A percentile compares a stretch with the other conserved stretches of the same genome.
Evolutionary conservation across 208 protist genomes (phyloP).

Genomic region (Jaenimonas drosophilae): DNA sequence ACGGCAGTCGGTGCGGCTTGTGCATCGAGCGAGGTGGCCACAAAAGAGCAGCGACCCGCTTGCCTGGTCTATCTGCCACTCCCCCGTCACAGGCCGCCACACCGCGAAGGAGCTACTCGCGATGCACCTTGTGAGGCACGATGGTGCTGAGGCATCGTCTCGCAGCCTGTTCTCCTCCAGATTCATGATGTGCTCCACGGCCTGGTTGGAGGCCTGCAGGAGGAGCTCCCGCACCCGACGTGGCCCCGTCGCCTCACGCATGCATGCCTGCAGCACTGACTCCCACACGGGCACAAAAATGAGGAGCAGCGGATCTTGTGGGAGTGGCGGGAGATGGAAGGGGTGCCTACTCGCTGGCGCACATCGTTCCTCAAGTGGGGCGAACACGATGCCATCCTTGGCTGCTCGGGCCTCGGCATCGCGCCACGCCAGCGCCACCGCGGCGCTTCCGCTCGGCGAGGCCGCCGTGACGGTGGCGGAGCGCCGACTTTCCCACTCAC

Average conservation of each 20-base stretch:
- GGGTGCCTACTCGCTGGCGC: constrained; percentile 17
- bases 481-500: constrained; percentile 24
- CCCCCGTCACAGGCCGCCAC: too few species aligned
- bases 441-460: constrained; percentile 22
- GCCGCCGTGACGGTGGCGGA: constrained; percentile 28
- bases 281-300: constrained; percentile 42
- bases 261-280: constrained; percentile 18
- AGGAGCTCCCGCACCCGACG: constrained; percentile 22
- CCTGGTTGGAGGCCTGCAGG: constrained; percentile 9
- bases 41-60: too few species aligned
- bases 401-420: constrained; percentile 3
- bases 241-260: constrained; percentile 13
- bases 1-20: too few species aligned
- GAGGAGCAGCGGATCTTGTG: constrained; percentile 27
- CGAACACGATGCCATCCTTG: constrained; percentile 8
- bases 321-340: constrained; percentile 39
- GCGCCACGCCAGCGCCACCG: constrained; percentile 14
- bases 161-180: neutral
- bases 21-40: too few species aligned
- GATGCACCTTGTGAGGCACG: too few species aligned
- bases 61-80: too few species aligned
- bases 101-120: too few species aligned
- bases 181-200: neutral
- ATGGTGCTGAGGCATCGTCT: too few species aligned
- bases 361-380: constrained; percentile 23